phyloP scores from a whole-genome alignment of 1,284 basidiomycete species.

The Cryptococcus neoformans region DNA sequence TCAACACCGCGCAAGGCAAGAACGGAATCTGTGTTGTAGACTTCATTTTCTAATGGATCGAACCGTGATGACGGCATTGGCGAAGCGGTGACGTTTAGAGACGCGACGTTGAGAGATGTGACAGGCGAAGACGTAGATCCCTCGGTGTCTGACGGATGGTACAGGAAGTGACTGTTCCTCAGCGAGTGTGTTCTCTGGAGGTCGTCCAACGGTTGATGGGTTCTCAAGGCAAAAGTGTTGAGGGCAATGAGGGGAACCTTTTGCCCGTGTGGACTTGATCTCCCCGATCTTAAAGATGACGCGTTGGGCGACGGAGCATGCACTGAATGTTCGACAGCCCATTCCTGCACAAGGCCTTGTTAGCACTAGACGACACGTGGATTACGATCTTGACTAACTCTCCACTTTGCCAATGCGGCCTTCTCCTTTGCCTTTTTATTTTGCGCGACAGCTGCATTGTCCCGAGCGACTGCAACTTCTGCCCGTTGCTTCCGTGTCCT shows the following conservation, averaged over 20 bases:
- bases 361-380: not conserved
- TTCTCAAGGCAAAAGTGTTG: not conserved
- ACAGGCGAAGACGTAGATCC: not conserved
- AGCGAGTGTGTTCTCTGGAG: not conserved
- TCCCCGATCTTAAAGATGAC: constrained; percentile 8
- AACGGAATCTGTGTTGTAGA: constrained; percentile 40
- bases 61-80: constrained; percentile 1
- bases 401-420: constrained; percentile 41
- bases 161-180: not conserved
- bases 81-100: not conserved
- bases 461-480: not conserved
- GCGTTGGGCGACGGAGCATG: constrained; percentile 2
- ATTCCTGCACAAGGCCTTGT: constrained; percentile 23
- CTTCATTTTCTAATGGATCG: constrained; percentile 7
- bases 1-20: constrained; percentile 40
- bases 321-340: constrained; percentile 35
- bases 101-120: not conserved
- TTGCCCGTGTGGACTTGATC: constrained; percentile 1
- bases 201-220: not conserved
- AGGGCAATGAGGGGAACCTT: not conserved
- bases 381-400: constrained; percentile 25
- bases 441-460: not conserved
- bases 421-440: constrained; percentile 25
- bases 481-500: constrained; percentile 5
- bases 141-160: constrained; percentile 1